Percentiles rank a stretch among this genome's conserved stretches.
Conservation (phyloP, 768 basidiomycete genomes). For the Boletus subcaerulescens region DNA sequence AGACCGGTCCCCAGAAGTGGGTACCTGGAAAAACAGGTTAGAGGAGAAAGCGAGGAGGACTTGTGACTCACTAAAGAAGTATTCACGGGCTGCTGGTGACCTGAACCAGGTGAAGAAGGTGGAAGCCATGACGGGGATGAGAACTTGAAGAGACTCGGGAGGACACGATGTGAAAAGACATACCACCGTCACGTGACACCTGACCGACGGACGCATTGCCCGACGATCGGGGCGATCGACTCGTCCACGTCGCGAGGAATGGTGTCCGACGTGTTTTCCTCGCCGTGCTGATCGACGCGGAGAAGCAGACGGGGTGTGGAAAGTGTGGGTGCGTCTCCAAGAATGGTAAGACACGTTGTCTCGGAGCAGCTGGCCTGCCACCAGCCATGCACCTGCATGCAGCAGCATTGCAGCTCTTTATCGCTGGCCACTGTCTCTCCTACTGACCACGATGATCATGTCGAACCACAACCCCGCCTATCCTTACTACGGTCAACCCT, state of each 20-base stretch:
- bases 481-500: slow-evolving; percentile 44
- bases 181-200: slow-evolving; percentile 11
- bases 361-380: slow-evolving; percentile 9
- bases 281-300: no score
- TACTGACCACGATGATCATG: slow-evolving; percentile 28
- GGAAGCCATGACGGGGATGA: slow-evolving; percentile 58
- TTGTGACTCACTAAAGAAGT: slow-evolving; percentile 83
- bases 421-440: slow-evolving; percentile 5
- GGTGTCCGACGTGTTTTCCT: no score
- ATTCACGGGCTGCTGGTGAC: slow-evolving; percentile 87
- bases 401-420: slow-evolving; percentile 2
- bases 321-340: slow-evolving; percentile 19
- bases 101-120: slow-evolving; percentile 87
- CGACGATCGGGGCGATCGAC: not conserved
- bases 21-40: slow-evolving; percentile 59
- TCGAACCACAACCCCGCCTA: slow-evolving; percentile 42
- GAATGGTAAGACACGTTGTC: slow-evolving; percentile 36
- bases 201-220: not conserved
- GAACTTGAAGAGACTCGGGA: not conserved
- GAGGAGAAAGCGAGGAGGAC: not conserved
- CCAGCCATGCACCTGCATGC: slow-evolving; percentile 23
- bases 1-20: slow-evolving; percentile 96
- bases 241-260: not conserved
- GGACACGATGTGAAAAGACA: not conserved
- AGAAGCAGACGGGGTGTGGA: not conserved